Evolutionary conservation across 106 monocot species (phyloP).

Genomic region (Chionographis japonica): DNA sequence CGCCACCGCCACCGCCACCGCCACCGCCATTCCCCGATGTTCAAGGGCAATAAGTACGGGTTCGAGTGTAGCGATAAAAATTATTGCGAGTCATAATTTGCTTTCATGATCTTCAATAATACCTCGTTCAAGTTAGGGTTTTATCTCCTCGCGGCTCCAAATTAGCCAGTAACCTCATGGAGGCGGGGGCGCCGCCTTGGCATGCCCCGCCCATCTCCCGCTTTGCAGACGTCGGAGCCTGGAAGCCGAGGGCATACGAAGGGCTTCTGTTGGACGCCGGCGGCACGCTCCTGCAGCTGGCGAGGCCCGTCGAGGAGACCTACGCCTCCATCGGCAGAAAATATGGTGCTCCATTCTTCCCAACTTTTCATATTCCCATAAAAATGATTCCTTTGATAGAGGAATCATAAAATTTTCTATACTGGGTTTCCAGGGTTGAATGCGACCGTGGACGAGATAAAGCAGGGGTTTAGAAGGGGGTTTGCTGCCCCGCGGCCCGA

Average conservation of each 20-base stretch:
- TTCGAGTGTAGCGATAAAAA: neutral
- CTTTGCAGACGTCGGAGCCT: neutral
- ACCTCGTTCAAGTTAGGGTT: no score
- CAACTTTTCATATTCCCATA: no score
- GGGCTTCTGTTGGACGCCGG: slow-evolving; percentile 87
- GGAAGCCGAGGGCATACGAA: slow-evolving; percentile 47
- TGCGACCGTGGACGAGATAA: slow-evolving; percentile 47
- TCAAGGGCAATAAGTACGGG: neutral
- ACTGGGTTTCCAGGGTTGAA: slow-evolving; percentile 42
- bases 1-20: neutral
- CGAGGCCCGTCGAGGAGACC: slow-evolving; percentile 74
- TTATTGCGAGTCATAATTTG: neutral
- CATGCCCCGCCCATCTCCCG: neutral
- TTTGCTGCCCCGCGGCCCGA: slow-evolving; percentile 73
- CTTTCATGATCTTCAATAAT: no score
- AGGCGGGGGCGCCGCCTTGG: neutral
- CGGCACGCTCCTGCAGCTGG: slow-evolving; percentile 83
- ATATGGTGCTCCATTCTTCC: slow-evolving; percentile 61
- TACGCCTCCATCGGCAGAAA: slow-evolving; percentile 81
- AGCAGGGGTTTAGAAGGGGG: slow-evolving; percentile 63
- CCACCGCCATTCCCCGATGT: neutral
- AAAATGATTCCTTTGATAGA: no score
- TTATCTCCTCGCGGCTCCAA: no score
- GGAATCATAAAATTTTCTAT: neutral
- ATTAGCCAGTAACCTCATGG: neutral